Evolutionary conservation across 108 stramenopile genomes (phyloP).

Genomic region (Skeletonema costatum): DNA sequence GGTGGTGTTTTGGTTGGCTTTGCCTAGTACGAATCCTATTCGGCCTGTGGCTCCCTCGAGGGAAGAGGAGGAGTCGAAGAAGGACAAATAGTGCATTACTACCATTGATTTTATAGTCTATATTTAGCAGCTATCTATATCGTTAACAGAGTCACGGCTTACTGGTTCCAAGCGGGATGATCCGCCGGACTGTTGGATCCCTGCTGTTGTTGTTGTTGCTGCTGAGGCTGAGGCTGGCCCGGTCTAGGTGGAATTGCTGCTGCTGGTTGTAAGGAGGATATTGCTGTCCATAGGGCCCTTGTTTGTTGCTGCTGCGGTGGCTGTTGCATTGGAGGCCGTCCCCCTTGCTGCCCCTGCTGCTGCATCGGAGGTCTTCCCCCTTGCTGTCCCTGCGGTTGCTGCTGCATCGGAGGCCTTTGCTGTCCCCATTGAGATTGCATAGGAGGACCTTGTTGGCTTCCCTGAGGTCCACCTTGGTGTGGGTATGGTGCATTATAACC

Average conservation of each 20-base stretch:
- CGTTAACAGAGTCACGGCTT: background rate
- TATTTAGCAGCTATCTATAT: background rate
- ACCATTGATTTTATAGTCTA: background rate
- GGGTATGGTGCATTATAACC: slow-evolving; percentile 43
- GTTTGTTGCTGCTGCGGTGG: background rate
- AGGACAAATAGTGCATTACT: background rate
- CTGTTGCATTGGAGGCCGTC: slow-evolving; percentile 10
- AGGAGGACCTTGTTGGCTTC: slow-evolving; percentile 34
- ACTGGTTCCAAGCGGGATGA: slow-evolving; percentile 52
- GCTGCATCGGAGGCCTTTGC: slow-evolving; percentile 11
- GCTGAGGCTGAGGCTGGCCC: slow-evolving; percentile 13
- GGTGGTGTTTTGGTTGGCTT: slow-evolving; percentile 24
- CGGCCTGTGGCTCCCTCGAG: background rate
- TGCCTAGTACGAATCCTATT: background rate
- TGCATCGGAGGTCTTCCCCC: slow-evolving; percentile 6
- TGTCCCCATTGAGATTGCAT: slow-evolving; percentile 51
- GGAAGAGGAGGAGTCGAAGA: background rate
- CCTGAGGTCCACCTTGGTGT: slow-evolving; percentile 25
- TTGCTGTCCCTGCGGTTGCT: slow-evolving; percentile 13
- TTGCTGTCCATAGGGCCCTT: slow-evolving; percentile 15
- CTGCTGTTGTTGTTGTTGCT: slow-evolving; percentile 26
- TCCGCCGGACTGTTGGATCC: slow-evolving; percentile 20
- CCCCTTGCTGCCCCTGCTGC: slow-evolving; percentile 14
- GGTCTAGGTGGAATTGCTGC: slow-evolving; percentile 10
- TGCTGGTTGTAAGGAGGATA: background rate